These are phyloP conservation scores for Boletus barrowsii DNA, from an alignment of 768 basidiomycete genomes.

Conservation along the genomic window DNA sequence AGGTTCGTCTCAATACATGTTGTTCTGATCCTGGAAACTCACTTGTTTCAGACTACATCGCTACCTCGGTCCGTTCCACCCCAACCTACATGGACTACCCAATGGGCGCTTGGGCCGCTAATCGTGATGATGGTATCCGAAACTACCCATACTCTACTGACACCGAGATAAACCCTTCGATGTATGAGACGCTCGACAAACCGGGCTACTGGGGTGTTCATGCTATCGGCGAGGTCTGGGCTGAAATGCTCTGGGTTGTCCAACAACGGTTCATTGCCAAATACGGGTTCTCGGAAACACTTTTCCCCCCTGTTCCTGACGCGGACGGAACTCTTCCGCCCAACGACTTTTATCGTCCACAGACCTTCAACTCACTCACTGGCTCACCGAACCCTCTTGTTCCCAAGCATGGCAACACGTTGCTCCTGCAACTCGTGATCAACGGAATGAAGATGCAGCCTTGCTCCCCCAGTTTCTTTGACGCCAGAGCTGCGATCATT, in stretches of 20 bases:
- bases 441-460: constrained; percentile 95
- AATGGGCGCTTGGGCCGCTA: constrained; percentile 97
- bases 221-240: constrained; percentile 95
- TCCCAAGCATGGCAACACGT: constrained; percentile 90
- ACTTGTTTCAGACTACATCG: constrained; percentile 62
- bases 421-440: constrained; percentile 79
- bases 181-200: constrained; percentile 93
- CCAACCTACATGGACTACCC: constrained; percentile 70
- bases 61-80: constrained; percentile 81
- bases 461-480: constrained; percentile 88
- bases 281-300: constrained; percentile 72
- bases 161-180: constrained; percentile 77
- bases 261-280: constrained; percentile 71
- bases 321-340: constrained; percentile 61
- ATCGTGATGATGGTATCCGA: constrained; percentile 70
- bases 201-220: constrained; percentile 93
- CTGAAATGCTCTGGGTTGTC: constrained; percentile 82
- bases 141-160: constrained; percentile 87
- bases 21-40: background rate
- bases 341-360: constrained; percentile 67
- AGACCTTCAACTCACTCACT: constrained; percentile 28
- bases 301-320: constrained; percentile 77
- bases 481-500: constrained; percentile 86
- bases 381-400: constrained; percentile 48
- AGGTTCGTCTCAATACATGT: constrained; percentile 34